Conservation (phyloP, 2,329 filamentous ascomycete genomes). For the Fusarium goolgardi region DNA sequence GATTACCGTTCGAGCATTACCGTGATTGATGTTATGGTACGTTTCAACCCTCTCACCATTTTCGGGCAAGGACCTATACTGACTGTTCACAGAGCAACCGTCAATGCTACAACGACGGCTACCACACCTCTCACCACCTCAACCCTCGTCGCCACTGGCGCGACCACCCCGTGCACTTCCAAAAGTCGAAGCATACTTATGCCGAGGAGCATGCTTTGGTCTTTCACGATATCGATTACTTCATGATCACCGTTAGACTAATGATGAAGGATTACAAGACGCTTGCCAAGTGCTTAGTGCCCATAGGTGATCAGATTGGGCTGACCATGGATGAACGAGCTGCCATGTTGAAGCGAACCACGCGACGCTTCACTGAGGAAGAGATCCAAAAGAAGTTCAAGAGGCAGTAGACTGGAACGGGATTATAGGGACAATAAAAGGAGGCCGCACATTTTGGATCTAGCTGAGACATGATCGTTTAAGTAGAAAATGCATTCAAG, state of each 20-base stretch:
- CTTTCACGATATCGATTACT: constrained; percentile 84
- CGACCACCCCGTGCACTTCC: constrained; percentile 79
- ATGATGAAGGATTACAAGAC: constrained; percentile 77
- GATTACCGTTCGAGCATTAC: constrained; percentile 85
- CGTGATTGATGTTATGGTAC: constrained; percentile 79
- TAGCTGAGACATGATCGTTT: not conserved
- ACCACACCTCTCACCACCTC: constrained; percentile 83
- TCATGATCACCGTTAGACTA: constrained; percentile 77
- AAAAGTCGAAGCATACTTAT: constrained; percentile 76
- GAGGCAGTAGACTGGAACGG: not conserved
- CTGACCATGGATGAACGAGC: constrained; percentile 65
- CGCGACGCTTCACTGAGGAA: constrained; percentile 43
- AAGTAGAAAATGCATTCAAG: constrained; percentile 3
- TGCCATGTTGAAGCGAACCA: constrained; percentile 41
- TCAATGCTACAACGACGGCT: constrained; percentile 85
- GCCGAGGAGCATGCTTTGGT: constrained; percentile 75
- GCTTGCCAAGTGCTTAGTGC: constrained; percentile 77
- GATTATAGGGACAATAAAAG: not conserved
- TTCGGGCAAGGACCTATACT: not conserved
- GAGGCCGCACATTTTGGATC: not conserved
- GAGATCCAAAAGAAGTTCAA: constrained; percentile 43
- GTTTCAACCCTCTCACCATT: constrained; percentile 45
- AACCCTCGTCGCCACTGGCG: constrained; percentile 85
- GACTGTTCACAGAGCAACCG: constrained; percentile 72
- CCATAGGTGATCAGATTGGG: constrained; percentile 76